phyloP scores from a whole-genome alignment of 306 rosid genomes.

The Vigna unguiculata region DNA sequence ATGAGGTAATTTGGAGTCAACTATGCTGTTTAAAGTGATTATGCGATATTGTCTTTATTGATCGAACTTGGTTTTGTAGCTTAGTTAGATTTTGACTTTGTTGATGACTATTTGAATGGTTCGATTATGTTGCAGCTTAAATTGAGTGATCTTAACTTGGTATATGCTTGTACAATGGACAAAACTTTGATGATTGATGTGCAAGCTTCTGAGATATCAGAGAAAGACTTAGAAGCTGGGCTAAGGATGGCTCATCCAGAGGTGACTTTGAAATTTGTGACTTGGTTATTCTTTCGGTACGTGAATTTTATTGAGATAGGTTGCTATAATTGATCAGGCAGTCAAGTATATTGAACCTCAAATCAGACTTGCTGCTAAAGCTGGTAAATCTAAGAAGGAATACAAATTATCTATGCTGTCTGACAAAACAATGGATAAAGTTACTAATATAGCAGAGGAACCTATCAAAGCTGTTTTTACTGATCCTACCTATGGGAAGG shows the following conservation, averaged over 20 bases:
- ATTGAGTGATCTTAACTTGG: conserved; percentile 91
- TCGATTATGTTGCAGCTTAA: conserved; percentile 69
- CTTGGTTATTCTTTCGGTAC: conserved; percentile 2
- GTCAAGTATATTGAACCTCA: conserved; percentile 95
- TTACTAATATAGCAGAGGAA: conserved; percentile 71
- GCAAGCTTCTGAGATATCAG: conserved; percentile 94
- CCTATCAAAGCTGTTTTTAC: conserved; percentile 88
- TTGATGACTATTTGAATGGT: conserved; percentile 10
- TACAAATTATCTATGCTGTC: conserved; percentile 89
- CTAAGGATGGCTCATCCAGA: conserved; percentile 92
- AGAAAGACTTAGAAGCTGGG: conserved; percentile 89
- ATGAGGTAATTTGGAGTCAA: conserved; percentile 65
- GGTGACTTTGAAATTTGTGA: conserved; percentile 57
- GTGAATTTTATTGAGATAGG: conserved; percentile 47
- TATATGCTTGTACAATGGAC: conserved; percentile 95
- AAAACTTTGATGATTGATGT: conserved; percentile 97
- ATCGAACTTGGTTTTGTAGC: conserved; percentile 3
- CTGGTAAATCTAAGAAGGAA: conserved; percentile 84
- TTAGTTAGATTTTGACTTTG: conserved; percentile 13
- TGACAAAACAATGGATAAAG: conserved; percentile 81
- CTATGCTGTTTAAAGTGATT: conserved; percentile 7
- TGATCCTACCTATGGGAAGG: conserved; percentile 77
- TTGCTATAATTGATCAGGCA: conserved; percentile 63
- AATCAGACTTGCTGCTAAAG: conserved; percentile 88
- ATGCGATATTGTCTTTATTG: background rate